Base-by-base conservation (phyloP, 2,329 filamentous ascomycete species). In the Ophiocordyceps unilateralis region DNA sequence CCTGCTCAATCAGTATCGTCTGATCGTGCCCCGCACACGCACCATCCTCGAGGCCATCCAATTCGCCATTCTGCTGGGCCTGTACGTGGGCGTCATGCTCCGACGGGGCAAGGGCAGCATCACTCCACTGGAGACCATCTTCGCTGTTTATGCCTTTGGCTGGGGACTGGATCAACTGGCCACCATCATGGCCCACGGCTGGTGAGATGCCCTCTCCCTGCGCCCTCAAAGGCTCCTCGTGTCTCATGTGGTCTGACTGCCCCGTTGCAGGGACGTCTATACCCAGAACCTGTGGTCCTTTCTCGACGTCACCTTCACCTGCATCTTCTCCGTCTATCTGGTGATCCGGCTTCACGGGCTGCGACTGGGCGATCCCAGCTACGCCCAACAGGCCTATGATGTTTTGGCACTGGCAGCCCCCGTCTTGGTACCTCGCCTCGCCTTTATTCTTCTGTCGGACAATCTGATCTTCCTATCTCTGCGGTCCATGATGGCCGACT, bases 261-360 rank as follows among this genome's bases (percentile, higher is more conserved):
- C 17, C 7, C 32, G 10, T 2, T 42, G 12, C 30, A 74, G 83
- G 83, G 74, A 76, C 45, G 84, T 91, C 1, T 88, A 91, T 54
- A 87, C 84, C 0, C 83, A 93, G 57, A 89, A 91, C 51, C 64
- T 93, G 4, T 93, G 85, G 85, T 86, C 83, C 0, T 91, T 93
- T 53, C 70, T 93, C 15, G 85, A 91, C 56, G 77, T 89, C 40
- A 76, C 76, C 5, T 93, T 89, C 53, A 72, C 78, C n/a, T 52
- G 69, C 37, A 79, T 91, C 26, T 91, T 83, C 55, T 65, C 70
- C 51, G 60, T 69, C 15, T 91, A 89, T 57, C 64, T 87, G 7
- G 57, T 72, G 23, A 58, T 88, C 26, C 79, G 85, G 5, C 60
- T 85, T 14, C 73, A 81, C 51, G 79, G 79, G 26, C 72, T 75